A percentile compares a stretch with the other conserved stretches of the same genome.
phyloP scores from a whole-genome alignment of 768 basidiomycete genomes.

The Mycena metata region DNA sequence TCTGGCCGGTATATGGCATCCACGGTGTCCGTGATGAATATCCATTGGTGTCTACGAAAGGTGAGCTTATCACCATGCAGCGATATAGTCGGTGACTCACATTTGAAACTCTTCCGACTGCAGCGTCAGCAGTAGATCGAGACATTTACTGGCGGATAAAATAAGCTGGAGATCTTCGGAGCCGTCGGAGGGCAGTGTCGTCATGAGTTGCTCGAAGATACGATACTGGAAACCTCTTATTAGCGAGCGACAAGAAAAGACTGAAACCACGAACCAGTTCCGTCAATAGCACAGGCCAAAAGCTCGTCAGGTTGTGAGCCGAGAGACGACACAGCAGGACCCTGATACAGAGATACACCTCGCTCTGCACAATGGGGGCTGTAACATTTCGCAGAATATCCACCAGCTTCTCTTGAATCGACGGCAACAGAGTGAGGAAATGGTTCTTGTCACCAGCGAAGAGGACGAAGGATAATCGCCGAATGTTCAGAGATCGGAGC shows the following conservation, averaged over 20 bases:
- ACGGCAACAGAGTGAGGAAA: constrained; percentile 89
- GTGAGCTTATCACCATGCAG: constrained; percentile 23
- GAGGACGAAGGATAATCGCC: constrained; percentile 89
- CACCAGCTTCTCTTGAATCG: constrained; percentile 97
- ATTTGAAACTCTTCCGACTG: constrained; percentile 99
- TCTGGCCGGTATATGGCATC: constrained; percentile 94
- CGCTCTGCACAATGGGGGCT: constrained; percentile 89
- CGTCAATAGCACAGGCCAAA: constrained; percentile 96
- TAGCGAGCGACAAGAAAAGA: constrained; percentile 3
- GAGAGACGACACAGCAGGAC: constrained; percentile 92
- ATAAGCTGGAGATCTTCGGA: constrained; percentile 89
- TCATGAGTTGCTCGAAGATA: constrained; percentile 86
- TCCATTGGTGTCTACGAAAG: constrained; percentile 89
- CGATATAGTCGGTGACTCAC: constrained; percentile 56
- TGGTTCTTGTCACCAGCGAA: constrained; percentile 92
- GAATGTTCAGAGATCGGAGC: constrained; percentile 85
- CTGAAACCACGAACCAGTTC: constrained; percentile 72
- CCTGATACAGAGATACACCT: constrained; percentile 94
- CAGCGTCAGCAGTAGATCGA: constrained; percentile 91
- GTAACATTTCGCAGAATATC: constrained; percentile 87
- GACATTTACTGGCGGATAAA: constrained; percentile 92
- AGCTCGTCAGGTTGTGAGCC: constrained; percentile 91
- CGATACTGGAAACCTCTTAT: constrained; percentile 72
- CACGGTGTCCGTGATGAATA: constrained; percentile 97
- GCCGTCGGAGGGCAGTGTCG: constrained; percentile 78